Evolutionary conservation across 495 filamentous ascomycete genomes (phyloP).

Genomic region (Neurospora sp.): DNA sequence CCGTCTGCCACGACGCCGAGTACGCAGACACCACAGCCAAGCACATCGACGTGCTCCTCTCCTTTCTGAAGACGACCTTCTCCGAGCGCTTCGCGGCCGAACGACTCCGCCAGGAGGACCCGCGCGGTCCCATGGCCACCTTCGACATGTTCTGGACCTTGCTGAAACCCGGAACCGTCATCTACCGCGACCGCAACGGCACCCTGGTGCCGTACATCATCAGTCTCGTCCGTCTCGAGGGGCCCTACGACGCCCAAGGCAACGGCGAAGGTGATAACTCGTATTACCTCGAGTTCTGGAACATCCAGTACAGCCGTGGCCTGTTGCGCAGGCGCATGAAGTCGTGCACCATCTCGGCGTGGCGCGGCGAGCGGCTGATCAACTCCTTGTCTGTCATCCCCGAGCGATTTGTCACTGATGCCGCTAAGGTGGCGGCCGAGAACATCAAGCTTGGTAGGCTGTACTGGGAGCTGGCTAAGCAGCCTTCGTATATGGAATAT

Average conservation of each 20-base stretch:
- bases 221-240: constrained; percentile 7
- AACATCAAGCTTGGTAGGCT: constrained; percentile 21
- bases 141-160: constrained; percentile 28
- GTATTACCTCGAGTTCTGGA: constrained; percentile 23
- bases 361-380: constrained; percentile 26
- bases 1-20: constrained; percentile 19
- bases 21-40: constrained; percentile 20
- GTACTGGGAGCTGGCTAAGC: constrained; percentile 29
- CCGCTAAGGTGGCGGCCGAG: constrained; percentile 11
- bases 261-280: neutral
- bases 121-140: constrained; percentile 17
- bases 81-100: constrained; percentile 21
- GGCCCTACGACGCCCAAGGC: neutral
- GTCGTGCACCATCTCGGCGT: constrained; percentile 15
- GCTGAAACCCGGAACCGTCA: constrained; percentile 25
- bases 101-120: constrained; percentile 15
- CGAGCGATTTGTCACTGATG: constrained; percentile 20
- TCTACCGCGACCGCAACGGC: constrained; percentile 21
- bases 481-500: constrained; percentile 27
- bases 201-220: constrained; percentile 23
- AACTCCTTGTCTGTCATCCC: constrained; percentile 22
- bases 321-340: constrained; percentile 22
- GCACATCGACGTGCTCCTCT: constrained; percentile 31
- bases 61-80: constrained; percentile 19
- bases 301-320: constrained; percentile 16